Evolutionary conservation across 352 stramenopile species (phyloP).

Genomic region (Porosira glacialis): DNA sequence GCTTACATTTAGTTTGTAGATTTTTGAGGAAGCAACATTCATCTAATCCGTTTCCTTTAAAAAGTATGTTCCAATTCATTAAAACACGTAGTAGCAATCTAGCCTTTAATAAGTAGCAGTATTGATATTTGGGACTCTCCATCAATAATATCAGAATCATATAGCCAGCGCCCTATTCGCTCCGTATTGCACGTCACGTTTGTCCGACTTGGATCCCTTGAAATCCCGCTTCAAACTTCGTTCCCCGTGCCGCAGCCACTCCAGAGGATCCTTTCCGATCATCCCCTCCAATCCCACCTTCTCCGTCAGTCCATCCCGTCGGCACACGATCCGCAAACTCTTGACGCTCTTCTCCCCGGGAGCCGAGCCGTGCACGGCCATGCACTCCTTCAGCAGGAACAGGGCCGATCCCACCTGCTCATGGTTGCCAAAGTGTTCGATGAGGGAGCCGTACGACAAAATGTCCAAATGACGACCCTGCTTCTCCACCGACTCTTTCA

Average conservation of each 20-base stretch:
- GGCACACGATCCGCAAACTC: constrained; percentile 54
- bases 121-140: not conserved
- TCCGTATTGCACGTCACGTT: constrained; percentile 36
- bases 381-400: constrained; percentile 79
- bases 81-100: no score
- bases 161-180: constrained; percentile 56
- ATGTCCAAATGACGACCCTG: constrained; percentile 69
- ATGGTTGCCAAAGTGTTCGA: constrained; percentile 72
- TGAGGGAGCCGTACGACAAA: constrained; percentile 67
- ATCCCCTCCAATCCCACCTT: constrained; percentile 59
- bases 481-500: constrained; percentile 74
- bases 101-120: no score
- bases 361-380: constrained; percentile 58
- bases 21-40: no score
- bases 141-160: constrained; percentile 15
- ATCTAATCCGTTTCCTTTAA: no score
- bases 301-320: constrained; percentile 51
- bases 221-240: constrained; percentile 46
- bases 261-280: constrained; percentile 70
- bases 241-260: constrained; percentile 71
- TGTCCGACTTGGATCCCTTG: constrained; percentile 42
- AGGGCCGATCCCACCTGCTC: constrained; percentile 75
- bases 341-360: constrained; percentile 72
- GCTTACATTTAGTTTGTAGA: no score
- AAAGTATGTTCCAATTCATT: no score